Evolutionary conservation across 2,329 filamentous ascomycete species (phyloP).

Genomic region (Mollisiaceae sp.): DNA sequence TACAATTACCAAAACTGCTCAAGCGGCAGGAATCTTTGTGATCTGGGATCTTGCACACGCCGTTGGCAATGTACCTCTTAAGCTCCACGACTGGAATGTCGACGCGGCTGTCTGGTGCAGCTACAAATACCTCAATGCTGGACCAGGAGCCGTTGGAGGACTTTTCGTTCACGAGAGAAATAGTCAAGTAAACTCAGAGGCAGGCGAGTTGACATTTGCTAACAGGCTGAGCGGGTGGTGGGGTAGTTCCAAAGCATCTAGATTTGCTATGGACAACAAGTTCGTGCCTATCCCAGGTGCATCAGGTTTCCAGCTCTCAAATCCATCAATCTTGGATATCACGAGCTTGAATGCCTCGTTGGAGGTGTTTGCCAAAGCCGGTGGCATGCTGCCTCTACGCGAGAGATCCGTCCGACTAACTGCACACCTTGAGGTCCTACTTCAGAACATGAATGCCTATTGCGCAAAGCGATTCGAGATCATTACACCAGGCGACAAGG

Average conservation of each 20-base stretch:
- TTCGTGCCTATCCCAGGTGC: constrained; percentile 76
- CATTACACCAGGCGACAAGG: constrained; percentile 69
- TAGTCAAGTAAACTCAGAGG: constrained; percentile 28
- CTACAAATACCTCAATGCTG: constrained; percentile 83
- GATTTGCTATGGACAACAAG: constrained; percentile 78
- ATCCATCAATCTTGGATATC: constrained; percentile 76
- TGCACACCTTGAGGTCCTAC: constrained; percentile 67
- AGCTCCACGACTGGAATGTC: constrained; percentile 77
- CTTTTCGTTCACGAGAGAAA: constrained; percentile 71
- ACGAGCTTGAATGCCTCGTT: constrained; percentile 72
- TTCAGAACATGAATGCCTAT: constrained; percentile 49
- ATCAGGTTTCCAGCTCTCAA: constrained; percentile 77
- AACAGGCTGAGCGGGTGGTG: constrained; percentile 80
- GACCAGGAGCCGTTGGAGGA: constrained; percentile 75
- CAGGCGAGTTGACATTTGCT: constrained; percentile 44
- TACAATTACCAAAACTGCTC: constrained; percentile 73
- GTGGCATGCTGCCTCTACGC: constrained; percentile 64
- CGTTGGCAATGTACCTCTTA: constrained; percentile 74
- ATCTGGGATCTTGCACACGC: constrained; percentile 85
- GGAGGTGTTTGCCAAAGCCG: constrained; percentile 71
- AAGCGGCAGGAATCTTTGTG: constrained; percentile 67
- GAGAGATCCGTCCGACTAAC: constrained; percentile 70
- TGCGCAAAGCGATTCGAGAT: constrained; percentile 52
- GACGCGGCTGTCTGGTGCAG: constrained; percentile 82
- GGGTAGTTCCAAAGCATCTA: constrained; percentile 71